Conservation (phyloP, 352 stramenopile species). For the Phytophthora tubulina region DNA sequence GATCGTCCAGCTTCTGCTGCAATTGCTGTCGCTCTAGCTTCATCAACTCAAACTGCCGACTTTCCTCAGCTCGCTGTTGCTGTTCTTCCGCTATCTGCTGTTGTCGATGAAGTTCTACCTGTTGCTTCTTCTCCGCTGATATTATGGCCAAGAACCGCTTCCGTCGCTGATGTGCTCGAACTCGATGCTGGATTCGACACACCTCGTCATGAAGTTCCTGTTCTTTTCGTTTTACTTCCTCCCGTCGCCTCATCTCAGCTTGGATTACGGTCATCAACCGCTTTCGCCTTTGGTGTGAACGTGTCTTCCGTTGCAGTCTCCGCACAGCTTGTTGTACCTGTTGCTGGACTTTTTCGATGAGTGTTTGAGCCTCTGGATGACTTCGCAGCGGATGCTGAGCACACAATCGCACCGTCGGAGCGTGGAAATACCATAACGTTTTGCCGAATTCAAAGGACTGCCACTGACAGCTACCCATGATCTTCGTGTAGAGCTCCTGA, state of each 20-base stretch:
- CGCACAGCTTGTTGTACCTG: conserved; percentile 48
- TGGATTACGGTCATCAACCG: conserved; percentile 32
- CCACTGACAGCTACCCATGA: conserved; percentile 66
- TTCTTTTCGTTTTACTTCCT: conserved; percentile 28
- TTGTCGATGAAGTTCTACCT: conserved; percentile 23
- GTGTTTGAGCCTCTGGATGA: conserved; percentile 46
- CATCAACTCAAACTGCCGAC: conserved; percentile 11
- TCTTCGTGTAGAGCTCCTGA: conserved; percentile 50
- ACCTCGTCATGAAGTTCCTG: conserved; percentile 13
- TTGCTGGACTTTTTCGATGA: conserved; percentile 58
- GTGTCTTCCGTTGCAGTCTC: conserved; percentile 48
- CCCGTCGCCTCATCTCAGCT: not conserved
- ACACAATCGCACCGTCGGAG: conserved; percentile 40
- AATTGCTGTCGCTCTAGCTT: conserved; percentile 22
- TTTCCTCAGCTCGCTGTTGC: conserved; percentile 21
- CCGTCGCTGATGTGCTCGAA: conserved; percentile 18
- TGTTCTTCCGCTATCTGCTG: conserved; percentile 27
- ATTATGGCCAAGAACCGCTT: conserved; percentile 22
- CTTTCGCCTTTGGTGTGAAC: conserved; percentile 18
- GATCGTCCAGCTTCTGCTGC: conserved; percentile 23
- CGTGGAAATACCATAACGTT: conserved; percentile 72
- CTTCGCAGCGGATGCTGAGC: conserved; percentile 71
- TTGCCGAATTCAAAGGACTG: conserved; percentile 73
- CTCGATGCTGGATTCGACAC: conserved; percentile 20
- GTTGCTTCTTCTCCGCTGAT: conserved; percentile 14